Evolutionary conservation across 2,329 filamentous ascomycete species (phyloP).

Genomic region (Colletotrichum karsti): DNA sequence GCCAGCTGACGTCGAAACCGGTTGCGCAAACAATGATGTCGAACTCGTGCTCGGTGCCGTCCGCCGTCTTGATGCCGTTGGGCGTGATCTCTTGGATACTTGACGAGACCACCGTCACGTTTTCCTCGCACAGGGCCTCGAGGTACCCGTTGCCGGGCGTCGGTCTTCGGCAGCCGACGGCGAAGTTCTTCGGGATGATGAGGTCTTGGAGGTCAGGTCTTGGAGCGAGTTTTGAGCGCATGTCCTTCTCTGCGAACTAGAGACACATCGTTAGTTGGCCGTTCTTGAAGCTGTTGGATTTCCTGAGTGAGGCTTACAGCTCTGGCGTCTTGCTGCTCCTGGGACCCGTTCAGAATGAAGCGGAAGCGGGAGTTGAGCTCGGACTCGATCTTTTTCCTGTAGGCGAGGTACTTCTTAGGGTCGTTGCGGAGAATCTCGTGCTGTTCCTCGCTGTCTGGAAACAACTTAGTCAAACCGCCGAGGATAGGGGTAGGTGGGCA

Average conservation of each 20-base stretch:
- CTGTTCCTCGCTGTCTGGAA: constrained; percentile 47
- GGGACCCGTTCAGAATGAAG: constrained; percentile 58
- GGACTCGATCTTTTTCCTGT: constrained; percentile 56
- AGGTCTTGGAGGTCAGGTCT: constrained; percentile 52
- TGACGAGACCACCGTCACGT: constrained; percentile 33
- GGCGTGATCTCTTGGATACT: constrained; percentile 36
- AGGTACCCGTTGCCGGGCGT: constrained; percentile 40
- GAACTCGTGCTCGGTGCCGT: constrained; percentile 37
- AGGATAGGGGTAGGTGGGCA: background rate
- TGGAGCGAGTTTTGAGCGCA: constrained; percentile 48
- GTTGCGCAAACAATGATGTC: constrained; percentile 46
- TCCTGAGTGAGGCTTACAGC: background rate
- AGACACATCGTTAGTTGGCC: background rate
- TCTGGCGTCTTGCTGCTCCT: constrained; percentile 49
- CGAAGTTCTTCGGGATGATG: constrained; percentile 47
- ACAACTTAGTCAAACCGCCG: background rate
- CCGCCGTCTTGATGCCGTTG: constrained; percentile 36
- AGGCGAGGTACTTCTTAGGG: constrained; percentile 60
- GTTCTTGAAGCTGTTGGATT: background rate
- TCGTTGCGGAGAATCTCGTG: constrained; percentile 57
- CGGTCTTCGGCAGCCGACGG: constrained; percentile 29
- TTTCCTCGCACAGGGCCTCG: constrained; percentile 36
- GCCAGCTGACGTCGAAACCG: constrained; percentile 37
- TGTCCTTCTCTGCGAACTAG: constrained; percentile 37
- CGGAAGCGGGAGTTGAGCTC: constrained; percentile 62